These are phyloP conservation scores for Neurospora sp. DNA, from an alignment of 495 filamentous ascomycete genomes.

Conservation along the genomic window DNA sequence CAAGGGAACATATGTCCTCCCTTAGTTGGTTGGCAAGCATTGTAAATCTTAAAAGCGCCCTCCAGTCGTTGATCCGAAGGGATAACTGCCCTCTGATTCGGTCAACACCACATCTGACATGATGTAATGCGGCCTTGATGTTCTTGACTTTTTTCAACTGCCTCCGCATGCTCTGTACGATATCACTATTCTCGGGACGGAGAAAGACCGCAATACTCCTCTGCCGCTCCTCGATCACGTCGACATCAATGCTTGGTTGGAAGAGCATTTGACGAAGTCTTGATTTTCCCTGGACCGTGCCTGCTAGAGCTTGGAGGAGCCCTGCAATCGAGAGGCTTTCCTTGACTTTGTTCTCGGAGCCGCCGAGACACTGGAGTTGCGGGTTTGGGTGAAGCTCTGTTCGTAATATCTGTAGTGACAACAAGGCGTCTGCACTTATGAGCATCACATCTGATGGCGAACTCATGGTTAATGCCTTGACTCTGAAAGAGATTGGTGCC, in stretches of 20 bases:
- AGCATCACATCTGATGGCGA: constrained; percentile 71
- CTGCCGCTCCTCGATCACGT: constrained; percentile 65
- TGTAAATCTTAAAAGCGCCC: constrained; percentile 42
- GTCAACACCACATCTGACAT: constrained; percentile 68
- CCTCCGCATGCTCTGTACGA: constrained; percentile 47
- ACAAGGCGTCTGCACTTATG: constrained; percentile 68
- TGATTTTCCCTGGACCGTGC: constrained; percentile 69
- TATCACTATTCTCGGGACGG: constrained; percentile 53
- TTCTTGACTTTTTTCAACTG: constrained; percentile 69
- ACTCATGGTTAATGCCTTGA: constrained; percentile 68
- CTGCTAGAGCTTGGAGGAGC: constrained; percentile 66
- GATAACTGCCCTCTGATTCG: constrained; percentile 45
- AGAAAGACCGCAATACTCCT: constrained; percentile 58
- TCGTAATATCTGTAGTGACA: constrained; percentile 77
- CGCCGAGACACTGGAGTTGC: constrained; percentile 67
- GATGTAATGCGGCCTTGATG: constrained; percentile 56
- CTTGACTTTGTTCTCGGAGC: constrained; percentile 60
- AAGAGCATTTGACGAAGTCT: constrained; percentile 77
- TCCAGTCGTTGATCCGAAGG: constrained; percentile 63
- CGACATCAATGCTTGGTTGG: constrained; percentile 60
- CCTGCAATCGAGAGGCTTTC: constrained; percentile 87
- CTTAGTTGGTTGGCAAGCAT: constrained; percentile 56
- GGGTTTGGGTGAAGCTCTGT: constrained; percentile 77
- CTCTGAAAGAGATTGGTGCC: constrained; percentile 40
- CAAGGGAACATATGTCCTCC: constrained; percentile 52